A percentile compares a stretch with the other conserved stretches of the same genome.
Evolutionary conservation across 2,329 filamentous ascomycete genomes (phyloP).

Genomic region (Colletotrichum chlorophyti): DNA sequence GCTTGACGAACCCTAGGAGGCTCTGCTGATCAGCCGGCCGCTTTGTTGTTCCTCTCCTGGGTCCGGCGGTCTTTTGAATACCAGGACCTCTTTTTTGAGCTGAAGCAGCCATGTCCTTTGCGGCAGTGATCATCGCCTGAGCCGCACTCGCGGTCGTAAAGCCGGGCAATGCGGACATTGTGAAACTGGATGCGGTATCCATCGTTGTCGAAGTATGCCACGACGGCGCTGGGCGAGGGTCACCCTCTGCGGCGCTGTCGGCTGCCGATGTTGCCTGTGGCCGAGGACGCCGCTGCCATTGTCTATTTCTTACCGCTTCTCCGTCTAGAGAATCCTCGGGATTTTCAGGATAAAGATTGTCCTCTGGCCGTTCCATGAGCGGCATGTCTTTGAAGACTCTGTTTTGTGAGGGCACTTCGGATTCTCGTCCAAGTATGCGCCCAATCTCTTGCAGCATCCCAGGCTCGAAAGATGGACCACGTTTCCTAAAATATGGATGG

Average conservation of each 20-base stretch:
- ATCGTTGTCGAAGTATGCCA: conserved; percentile 60
- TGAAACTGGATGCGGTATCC: conserved; percentile 64
- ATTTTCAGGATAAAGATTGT: conserved; percentile 68
- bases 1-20: conserved; percentile 48
- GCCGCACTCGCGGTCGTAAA: conserved; percentile 70
- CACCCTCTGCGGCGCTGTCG: conserved; percentile 1
- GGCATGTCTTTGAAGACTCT: conserved; percentile 61
- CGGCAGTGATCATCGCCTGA: conserved; percentile 46
- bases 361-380: conserved; percentile 64
- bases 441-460: conserved; percentile 70
- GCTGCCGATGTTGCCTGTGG: conserved; percentile 2
- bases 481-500: conserved; percentile 52
- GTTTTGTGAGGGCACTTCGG: conserved; percentile 56
- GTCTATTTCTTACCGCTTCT: conserved; percentile 6
- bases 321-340: conserved; percentile 27
- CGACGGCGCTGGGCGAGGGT: neutral
- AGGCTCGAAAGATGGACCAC: conserved; percentile 74
- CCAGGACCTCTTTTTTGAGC: conserved; percentile 28
- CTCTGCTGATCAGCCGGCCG: conserved; percentile 48
- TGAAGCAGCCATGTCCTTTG: conserved; percentile 30
- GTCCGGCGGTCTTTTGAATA: conserved; percentile 25
- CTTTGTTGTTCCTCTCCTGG: conserved; percentile 37
- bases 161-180: conserved; percentile 60
- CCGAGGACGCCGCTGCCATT: conserved; percentile 14
- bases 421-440: conserved; percentile 70